Base-by-base conservation (phyloP, 345 rosid species). In the Xanthoceras sorbifolium region DNA sequence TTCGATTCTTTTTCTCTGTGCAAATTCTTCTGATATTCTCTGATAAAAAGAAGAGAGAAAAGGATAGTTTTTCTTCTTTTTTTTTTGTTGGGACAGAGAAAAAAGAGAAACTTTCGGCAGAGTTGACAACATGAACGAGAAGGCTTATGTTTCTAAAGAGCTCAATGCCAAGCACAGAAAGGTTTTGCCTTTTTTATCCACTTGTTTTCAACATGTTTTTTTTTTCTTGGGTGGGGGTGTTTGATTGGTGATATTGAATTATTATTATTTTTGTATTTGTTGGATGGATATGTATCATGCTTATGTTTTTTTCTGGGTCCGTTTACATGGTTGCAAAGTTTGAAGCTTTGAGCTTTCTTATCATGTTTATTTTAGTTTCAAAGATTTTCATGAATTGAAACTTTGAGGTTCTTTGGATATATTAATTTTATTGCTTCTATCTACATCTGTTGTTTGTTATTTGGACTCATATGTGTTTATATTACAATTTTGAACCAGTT, bases 131-230 rank as follows among this genome's bases (percentile, higher is more conserved):
- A 90, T 90, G 94, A 90, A 90, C 85, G 78, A 79, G 85, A 90
- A 90, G 83, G 92, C 90, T 48, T 65, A 68, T 55, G 94, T 90
- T 78, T 88, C 94, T 52, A 87, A 87, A 78, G 88, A 85, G 79
- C 90, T 87, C 44, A 87, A 84, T 36, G 87, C 82, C 1, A 90
- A 84, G 81, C 94, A 90, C 31, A 74, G 82, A 79, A 88, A 90
- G 94, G 94, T 90, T 67, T 42, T 10, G 64, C 50, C 25, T 76
- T 82, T 50, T 31, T 2, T 57, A 25, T 61, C 36, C 28, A 50
- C 42, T 69, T 46, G 40, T 71, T 59, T 10, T 42, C 46, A 64
- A 5, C 60, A 4, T 34, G 17, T 69, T 67, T 48, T 71, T 75
- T 32, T n/a, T 68, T 67, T 22, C 11, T 66, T 64, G 50, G 32